A percentile compares a stretch with the other conserved stretches of the same genome.
phyloP scores from a whole-genome alignment of 78 protist species.

The Salpingoeca rosetta region DNA sequence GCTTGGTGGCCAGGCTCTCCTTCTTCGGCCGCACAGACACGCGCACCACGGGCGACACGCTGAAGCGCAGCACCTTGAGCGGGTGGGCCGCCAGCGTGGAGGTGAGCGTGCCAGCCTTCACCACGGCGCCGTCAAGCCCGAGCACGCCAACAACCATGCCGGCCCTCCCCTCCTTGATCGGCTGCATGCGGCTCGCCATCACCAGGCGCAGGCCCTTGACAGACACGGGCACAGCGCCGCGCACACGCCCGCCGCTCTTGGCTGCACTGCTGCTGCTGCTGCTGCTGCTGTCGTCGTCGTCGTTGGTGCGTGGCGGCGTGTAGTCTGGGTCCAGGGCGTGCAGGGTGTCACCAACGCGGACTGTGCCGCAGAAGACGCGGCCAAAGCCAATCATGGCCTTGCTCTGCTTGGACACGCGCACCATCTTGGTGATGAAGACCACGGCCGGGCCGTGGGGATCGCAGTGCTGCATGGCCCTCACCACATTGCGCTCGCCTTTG shows the following conservation, averaged over 20 bases:
- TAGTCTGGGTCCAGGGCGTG: constrained; percentile 16
- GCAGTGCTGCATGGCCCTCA: constrained; percentile 59
- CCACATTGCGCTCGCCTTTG: neutral
- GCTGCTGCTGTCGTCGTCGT: too few relatives aligned
- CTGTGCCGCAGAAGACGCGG: constrained; percentile 61
- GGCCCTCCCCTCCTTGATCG: neutral
- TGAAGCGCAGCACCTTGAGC: constrained; percentile 30
- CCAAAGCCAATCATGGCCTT: constrained; percentile 38
- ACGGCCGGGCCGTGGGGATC: constrained; percentile 90
- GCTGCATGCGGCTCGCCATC: neutral
- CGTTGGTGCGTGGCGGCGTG: too few relatives aligned
- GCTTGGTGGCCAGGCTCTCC: neutral
- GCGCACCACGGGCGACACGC: constrained; percentile 42
- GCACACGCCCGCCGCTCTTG: too few relatives aligned
- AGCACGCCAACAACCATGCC: constrained; percentile 59
- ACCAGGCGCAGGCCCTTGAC: constrained; percentile 1
- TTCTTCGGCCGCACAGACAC: constrained; percentile 61
- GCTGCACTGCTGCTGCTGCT: too few relatives aligned
- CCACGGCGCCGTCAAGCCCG: constrained; percentile 54
- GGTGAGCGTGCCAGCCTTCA: constrained; percentile 55
- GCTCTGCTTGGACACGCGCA: constrained; percentile 71
- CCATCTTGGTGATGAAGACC: constrained; percentile 98
- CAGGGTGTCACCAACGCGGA: constrained; percentile 18
- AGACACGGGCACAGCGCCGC: neutral
- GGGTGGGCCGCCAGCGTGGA: neutral